phyloP scores from a whole-genome alignment of 768 basidiomycete genomes.

The Psilocybe tampanensis region DNA sequence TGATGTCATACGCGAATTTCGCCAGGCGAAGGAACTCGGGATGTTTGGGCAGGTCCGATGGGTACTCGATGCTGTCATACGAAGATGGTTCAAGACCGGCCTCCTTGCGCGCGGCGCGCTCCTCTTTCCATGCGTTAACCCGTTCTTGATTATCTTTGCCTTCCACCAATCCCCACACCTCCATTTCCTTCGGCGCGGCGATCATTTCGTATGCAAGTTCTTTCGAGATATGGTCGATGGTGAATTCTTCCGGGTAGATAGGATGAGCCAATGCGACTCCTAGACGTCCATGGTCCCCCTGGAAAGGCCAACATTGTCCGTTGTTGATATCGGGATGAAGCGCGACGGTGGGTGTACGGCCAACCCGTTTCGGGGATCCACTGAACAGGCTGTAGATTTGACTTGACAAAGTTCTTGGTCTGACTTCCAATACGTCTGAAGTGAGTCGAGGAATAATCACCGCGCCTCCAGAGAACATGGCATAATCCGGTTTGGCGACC shows the following conservation, averaged over 20 bases:
- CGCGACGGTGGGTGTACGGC: slow-evolving; percentile 82
- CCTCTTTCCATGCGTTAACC: slow-evolving; percentile 55
- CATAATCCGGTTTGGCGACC: slow-evolving; percentile 84
- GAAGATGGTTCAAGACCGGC: slow-evolving; percentile 24
- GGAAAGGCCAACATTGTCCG: slow-evolving; percentile 95
- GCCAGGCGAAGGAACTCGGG: slow-evolving; percentile 66
- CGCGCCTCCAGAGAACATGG: slow-evolving; percentile 82
- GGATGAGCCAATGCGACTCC: slow-evolving; percentile 82
- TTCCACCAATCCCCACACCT: slow-evolving; percentile 90
- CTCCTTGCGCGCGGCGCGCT: slow-evolving; percentile 23
- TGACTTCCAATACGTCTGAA: slow-evolving; percentile 72
- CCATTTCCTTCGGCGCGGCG: slow-evolving; percentile 83
- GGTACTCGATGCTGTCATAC: slow-evolving; percentile 38
- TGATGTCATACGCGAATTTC: slow-evolving; percentile 64
- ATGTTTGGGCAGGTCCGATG: slow-evolving; percentile 46
- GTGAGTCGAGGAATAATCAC: slow-evolving; percentile 83
- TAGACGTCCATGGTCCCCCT: slow-evolving; percentile 75
- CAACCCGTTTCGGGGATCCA: slow-evolving; percentile 53
- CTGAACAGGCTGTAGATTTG: slow-evolving; percentile 59
- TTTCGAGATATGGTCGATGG: slow-evolving; percentile 85
- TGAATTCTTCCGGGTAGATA: slow-evolving; percentile 72
- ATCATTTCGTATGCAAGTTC: slow-evolving; percentile 83
- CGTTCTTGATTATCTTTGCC: slow-evolving; percentile 70
- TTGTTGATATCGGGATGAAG: slow-evolving; percentile 84
- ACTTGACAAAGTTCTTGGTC: slow-evolving; percentile 48